These are phyloP conservation scores for Huntiella abstrusa DNA, from an alignment of 2,329 filamentous ascomycete species.

Conservation along the genomic window DNA sequence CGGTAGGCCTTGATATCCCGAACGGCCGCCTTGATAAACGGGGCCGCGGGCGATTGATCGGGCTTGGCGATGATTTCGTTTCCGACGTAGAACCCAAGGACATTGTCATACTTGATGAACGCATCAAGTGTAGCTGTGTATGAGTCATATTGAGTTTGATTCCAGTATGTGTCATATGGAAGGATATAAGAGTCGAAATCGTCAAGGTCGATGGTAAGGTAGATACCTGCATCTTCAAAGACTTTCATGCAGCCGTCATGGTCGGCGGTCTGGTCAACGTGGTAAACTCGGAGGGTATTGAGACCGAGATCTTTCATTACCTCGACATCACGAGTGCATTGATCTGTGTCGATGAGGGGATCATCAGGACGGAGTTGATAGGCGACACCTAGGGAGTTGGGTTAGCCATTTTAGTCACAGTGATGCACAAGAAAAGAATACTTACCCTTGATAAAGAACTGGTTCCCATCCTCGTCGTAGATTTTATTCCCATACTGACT, in stretches of 20 bases:
- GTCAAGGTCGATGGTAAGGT: constrained; percentile 68
- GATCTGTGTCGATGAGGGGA: constrained; percentile 54
- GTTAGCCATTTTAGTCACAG: background rate
- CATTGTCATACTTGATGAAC: constrained; percentile 61
- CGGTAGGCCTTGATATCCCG: constrained; percentile 72
- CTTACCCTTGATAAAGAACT: constrained; percentile 73
- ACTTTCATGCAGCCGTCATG: constrained; percentile 67
- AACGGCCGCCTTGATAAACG: constrained; percentile 66
- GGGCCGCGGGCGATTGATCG: constrained; percentile 44
- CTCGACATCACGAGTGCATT: constrained; percentile 56
- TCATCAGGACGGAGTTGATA: constrained; percentile 45
- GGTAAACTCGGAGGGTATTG: constrained; percentile 76
- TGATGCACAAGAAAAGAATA: background rate
- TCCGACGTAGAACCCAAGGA: constrained; percentile 69
- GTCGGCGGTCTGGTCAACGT: constrained; percentile 53
- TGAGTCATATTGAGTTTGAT: constrained; percentile 45
- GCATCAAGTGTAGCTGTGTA: constrained; percentile 58
- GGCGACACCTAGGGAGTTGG: constrained; percentile 41
- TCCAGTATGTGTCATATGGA: constrained; percentile 50
- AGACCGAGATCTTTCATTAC: constrained; percentile 66
- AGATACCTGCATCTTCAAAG: constrained; percentile 65
- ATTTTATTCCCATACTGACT: constrained; percentile 58
- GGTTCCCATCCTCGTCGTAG: constrained; percentile 60
- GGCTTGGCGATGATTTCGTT: constrained; percentile 63
- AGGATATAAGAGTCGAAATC: constrained; percentile 52